Percentiles rank a stretch among this genome's conserved stretches.
Conservation (phyloP, 371 early-diverging fungal species). For the Synchytrium microbalum region DNA sequence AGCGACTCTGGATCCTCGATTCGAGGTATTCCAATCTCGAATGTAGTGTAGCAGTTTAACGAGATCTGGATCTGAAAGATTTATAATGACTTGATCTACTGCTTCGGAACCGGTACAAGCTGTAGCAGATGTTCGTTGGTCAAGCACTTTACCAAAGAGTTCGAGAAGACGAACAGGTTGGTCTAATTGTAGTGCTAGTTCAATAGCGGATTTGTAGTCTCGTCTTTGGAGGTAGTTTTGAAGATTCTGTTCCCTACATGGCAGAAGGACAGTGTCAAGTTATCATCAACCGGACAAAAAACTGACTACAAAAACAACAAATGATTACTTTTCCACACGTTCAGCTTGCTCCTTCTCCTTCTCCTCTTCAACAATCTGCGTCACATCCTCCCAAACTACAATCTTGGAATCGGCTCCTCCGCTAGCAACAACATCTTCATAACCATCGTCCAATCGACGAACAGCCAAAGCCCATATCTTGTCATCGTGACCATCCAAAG, state of each 20-base stretch:
- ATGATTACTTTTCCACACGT: constrained; percentile 53
- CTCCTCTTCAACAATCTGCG: constrained; percentile 69
- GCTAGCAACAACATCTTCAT: constrained; percentile 63
- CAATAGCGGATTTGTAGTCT: constrained; percentile 88
- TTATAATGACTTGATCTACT: constrained; percentile 57
- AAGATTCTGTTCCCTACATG: constrained; percentile 75
- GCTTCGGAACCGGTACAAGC: constrained; percentile 52
- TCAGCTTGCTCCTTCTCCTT: constrained; percentile 55
- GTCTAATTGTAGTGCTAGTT: constrained; percentile 79
- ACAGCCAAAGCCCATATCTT: constrained; percentile 45
- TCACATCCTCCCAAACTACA: constrained; percentile 86
- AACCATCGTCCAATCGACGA: constrained; percentile 84
- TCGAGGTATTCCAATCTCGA: constrained; percentile 93
- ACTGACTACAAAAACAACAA: constrained; percentile 6
- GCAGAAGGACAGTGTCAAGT: constrained; percentile 2
- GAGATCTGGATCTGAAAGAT: constrained; percentile 51
- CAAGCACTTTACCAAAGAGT: constrained; percentile 61
- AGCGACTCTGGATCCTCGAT: constrained; percentile 66
- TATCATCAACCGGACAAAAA: background rate
- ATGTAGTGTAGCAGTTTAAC: constrained; percentile 72
- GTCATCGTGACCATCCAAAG: constrained; percentile 89
- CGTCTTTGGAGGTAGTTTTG: constrained; percentile 72
- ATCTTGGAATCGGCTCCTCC: constrained; percentile 89
- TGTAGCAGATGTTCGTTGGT: constrained; percentile 26
- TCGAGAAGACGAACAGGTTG: constrained; percentile 76